These are phyloP conservation scores for Lactarius hatsudake DNA, from an alignment of 768 basidiomycete genomes.

Conservation along the genomic window DNA sequence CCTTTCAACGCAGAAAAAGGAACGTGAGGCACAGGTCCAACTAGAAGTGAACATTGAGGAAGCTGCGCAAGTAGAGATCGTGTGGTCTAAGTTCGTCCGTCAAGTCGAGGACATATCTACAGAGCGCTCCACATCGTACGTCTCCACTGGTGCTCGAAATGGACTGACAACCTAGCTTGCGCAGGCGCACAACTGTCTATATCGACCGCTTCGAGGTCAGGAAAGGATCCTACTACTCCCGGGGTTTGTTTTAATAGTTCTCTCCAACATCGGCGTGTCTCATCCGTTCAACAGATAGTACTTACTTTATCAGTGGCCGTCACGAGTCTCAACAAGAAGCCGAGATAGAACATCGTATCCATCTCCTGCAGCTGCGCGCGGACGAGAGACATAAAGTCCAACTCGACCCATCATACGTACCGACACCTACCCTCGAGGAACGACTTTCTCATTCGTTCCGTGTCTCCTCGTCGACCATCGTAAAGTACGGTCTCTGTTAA, in stretches of 20 bases:
- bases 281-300: neutral
- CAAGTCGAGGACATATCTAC: conserved; percentile 2
- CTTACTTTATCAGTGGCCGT: conserved; percentile 16
- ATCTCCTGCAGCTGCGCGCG: conserved; percentile 6
- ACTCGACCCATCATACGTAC: conserved; percentile 20
- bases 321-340: conserved; percentile 11
- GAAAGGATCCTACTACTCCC: conserved; percentile 6
- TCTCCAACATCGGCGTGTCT: neutral
- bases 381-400: conserved; percentile 20
- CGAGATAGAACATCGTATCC: conserved; percentile 12
- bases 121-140: conserved; percentile 12
- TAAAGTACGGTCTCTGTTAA: conserved; percentile 4
- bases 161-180: neutral
- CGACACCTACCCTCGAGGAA: conserved; percentile 7
- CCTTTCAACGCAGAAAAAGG: conserved; percentile 10
- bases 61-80: neutral
- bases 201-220: neutral
- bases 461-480: neutral
- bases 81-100: conserved; percentile 8
- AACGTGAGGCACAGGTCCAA: conserved; percentile 8
- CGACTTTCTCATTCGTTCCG: conserved; percentile 15
- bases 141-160: neutral
- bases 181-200: conserved; percentile 3
- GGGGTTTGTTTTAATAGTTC: neutral
- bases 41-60: conserved; percentile 6